Base-by-base conservation (phyloP, 202 grass and related monocot species). In the Zizania palustris region DNA sequence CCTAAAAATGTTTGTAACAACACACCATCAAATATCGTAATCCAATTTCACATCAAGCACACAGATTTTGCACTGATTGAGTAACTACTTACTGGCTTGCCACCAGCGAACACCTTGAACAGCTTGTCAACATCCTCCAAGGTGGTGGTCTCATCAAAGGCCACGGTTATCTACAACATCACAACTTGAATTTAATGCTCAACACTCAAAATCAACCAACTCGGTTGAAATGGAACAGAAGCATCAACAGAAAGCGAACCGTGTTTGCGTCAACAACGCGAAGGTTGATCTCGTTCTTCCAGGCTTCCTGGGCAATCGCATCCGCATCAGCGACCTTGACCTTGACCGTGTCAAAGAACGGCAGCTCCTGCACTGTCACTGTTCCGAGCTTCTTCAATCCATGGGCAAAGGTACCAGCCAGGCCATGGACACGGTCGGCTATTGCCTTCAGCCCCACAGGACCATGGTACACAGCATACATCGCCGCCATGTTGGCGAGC, bases 401-500 rank as follows among this genome's bases (percentile, higher is more conserved):
- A 60, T 89, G 85, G 62, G 90, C 92, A 39, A 99, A 91, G 21
- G 80, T 85, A 76, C 87, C 78, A 50, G 96, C 89, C 74, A 99
- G 80, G 33, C 92, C 96, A 73, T 99, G 96, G 38, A 99, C 96
- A 71, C 92, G 88, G 69, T 99, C 85, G 7, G 92, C 92, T 5
- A 99, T 99, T 3, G 58, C 76, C 60, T 96, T 99, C 3, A 99
- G 87, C 43, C 96, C 96, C 71, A 75, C 96, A 18, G 96, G 96
- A 57, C 96, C 96, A 67, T 99, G 96, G 81, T 99, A 99, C 45
- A 99, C 83, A 22, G 96, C 96, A 75, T 96, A 99, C 96, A 99
- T 99, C 56, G 92, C 92, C 22, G 96, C 92, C 96, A 99, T 99
- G 75, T 99, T 99, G 58, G 96, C 96, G 34, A 99, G 86, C 83